These are phyloP conservation scores for Oxyria digyna DNA, from an alignment of 148 eudicot genomes.

Conservation along the genomic window DNA sequence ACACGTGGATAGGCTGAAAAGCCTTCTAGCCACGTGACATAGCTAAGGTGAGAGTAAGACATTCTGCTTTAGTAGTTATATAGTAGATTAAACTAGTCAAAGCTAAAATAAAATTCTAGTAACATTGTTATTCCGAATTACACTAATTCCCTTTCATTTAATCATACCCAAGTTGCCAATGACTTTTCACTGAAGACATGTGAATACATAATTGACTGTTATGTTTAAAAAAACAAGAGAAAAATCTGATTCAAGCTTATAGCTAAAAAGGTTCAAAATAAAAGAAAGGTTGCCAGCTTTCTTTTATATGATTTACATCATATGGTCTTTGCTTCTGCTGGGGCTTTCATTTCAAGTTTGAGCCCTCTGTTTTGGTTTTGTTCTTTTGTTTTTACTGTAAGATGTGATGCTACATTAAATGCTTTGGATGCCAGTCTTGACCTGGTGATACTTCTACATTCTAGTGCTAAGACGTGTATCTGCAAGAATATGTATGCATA, in stretches of 20 bases:
- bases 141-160: no score
- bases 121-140: no score
- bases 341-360: background rate
- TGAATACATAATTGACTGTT: background rate
- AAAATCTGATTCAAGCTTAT: background rate
- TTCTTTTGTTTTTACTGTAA: background rate
- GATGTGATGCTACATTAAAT: background rate
- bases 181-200: background rate
- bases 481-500: no score
- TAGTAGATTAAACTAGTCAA: no score
- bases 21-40: no score
- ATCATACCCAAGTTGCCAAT: background rate
- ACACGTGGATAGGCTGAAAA: no score
- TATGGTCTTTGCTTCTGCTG: background rate
- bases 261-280: background rate
- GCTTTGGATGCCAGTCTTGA: constrained; percentile 2
- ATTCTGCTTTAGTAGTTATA: no score
- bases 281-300: background rate
- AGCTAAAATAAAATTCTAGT: no score
- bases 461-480: no score
- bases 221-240: background rate
- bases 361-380: constrained; percentile 1
- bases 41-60: no score
- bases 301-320: background rate
- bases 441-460: background rate